Conservation (phyloP, 2,329 filamentous ascomycete genomes). For the Microdochium nivale region DNA sequence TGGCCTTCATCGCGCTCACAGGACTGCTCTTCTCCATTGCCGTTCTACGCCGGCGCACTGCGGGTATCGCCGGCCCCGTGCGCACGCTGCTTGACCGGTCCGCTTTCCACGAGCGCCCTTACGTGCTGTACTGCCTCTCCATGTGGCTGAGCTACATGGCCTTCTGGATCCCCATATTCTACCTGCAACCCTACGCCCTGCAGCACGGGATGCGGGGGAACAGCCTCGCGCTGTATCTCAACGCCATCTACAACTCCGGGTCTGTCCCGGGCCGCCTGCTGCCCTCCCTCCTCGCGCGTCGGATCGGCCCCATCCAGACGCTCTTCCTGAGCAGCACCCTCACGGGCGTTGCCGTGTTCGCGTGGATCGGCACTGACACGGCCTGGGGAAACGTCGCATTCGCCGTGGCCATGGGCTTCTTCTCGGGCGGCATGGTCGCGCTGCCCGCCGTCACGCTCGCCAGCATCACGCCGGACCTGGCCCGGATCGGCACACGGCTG, state of each 20-base stretch:
- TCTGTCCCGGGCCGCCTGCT: conserved; percentile 39
- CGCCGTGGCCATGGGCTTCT: conserved; percentile 35
- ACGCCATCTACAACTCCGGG: conserved; percentile 41
- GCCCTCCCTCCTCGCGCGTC: conserved; percentile 33
- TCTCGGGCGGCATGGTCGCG: conserved; percentile 33
- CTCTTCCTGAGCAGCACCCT: conserved; percentile 24
- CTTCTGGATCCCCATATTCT: conserved; percentile 34
- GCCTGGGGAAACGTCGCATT: conserved; percentile 29
- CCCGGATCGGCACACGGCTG: conserved; percentile 31
- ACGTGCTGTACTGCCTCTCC: conserved; percentile 21
- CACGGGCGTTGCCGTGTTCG: conserved; percentile 24
- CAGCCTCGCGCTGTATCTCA: conserved; percentile 31
- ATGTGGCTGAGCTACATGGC: conserved; percentile 24
- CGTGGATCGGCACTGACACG: conserved; percentile 29
- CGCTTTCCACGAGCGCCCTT: conserved; percentile 20
- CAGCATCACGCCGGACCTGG: conserved; percentile 29
- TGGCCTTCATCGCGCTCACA: conserved; percentile 24
- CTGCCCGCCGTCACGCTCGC: conserved; percentile 32
- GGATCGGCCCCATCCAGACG: conserved; percentile 30
- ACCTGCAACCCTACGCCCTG: conserved; percentile 32
- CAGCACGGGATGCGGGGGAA: conserved; percentile 19
- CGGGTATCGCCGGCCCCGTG: conserved; percentile 1
- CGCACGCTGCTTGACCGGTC: conserved; percentile 17
- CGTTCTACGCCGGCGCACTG: conserved; percentile 16
- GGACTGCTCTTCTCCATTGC: conserved; percentile 19